Percentiles rank a stretch among this genome's conserved stretches.
Evolutionary conservation across 768 basidiomycete species (phyloP).

Genomic region (Tulasnella sp.): DNA sequence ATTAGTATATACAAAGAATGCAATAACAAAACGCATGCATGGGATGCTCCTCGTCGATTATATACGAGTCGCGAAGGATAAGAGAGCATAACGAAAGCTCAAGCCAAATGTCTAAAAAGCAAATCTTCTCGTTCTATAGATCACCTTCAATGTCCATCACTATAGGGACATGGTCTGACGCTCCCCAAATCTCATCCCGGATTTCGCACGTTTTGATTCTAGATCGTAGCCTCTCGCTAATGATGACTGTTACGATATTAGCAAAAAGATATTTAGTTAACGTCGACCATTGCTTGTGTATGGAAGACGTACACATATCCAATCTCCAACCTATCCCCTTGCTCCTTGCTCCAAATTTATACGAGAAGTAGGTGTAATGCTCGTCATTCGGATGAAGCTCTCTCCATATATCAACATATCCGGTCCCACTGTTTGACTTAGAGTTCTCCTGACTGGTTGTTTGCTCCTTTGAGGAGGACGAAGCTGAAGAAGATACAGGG

Average conservation of each 20-base stretch:
- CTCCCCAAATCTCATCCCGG: constrained; percentile 70
- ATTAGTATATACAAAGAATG: too few species aligned
- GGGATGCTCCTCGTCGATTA: too few species aligned
- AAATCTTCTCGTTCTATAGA: too few species aligned
- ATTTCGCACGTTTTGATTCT: constrained; percentile 75
- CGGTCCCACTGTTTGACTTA: constrained; percentile 25
- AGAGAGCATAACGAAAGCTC: too few species aligned
- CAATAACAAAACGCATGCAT: too few species aligned
- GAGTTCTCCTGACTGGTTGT: constrained; percentile 11
- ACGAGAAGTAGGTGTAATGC: constrained; percentile 80
- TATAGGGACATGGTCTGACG: constrained; percentile 75
- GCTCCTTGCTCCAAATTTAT: constrained; percentile 61
- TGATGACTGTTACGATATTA: constrained; percentile 46
- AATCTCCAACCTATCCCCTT: constrained; percentile 83
- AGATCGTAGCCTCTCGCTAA: constrained; percentile 54
- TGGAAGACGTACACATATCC: constrained; percentile 50
- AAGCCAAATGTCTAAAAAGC: too few species aligned
- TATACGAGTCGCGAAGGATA: too few species aligned
- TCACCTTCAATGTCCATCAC: constrained; percentile 55
- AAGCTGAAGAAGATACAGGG: constrained; percentile 25
- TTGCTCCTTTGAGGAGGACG: constrained; percentile 12
- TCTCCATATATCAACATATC: constrained; percentile 72
- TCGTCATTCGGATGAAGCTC: constrained; percentile 47
- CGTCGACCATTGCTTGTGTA: constrained; percentile 10
- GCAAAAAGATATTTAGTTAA: background rate